Percentiles rank a stretch among this genome's conserved stretches.
phyloP scores from a whole-genome alignment of 2,329 filamentous ascomycete genomes.

The Fusarium nanum region DNA sequence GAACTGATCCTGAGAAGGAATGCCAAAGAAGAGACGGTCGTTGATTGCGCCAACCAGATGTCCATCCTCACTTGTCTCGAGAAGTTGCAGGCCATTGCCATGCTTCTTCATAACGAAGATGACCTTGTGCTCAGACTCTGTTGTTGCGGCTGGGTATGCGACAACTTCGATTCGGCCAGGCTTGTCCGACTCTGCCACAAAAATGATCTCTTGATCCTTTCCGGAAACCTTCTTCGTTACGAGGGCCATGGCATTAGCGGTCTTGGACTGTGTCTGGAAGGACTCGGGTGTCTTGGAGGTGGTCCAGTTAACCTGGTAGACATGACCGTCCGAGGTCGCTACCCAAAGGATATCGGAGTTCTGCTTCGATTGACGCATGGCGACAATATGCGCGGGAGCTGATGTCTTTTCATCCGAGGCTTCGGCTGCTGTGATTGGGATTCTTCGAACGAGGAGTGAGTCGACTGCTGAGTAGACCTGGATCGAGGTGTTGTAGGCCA shows the following conservation, averaged over 20 bases:
- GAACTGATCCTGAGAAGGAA: conserved; percentile 39
- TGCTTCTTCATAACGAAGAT: conserved; percentile 54
- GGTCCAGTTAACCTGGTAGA: conserved; percentile 71
- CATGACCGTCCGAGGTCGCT: conserved; percentile 66
- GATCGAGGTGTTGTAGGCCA: conserved; percentile 79
- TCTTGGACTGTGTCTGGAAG: conserved; percentile 57
- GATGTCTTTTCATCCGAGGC: conserved; percentile 42
- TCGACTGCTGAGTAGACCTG: conserved; percentile 85
- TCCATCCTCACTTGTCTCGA: conserved; percentile 65
- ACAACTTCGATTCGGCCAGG: conserved; percentile 53
- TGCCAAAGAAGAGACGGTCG: conserved; percentile 53
- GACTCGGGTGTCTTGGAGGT: conserved; percentile 55
- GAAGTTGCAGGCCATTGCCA: conserved; percentile 54
- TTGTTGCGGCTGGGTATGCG: conserved; percentile 57
- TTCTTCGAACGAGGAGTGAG: conserved; percentile 81
- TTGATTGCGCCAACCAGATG: conserved; percentile 61
- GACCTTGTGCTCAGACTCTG: conserved; percentile 48
- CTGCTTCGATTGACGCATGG: conserved; percentile 54
- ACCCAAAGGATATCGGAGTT: conserved; percentile 67
- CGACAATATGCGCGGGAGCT: conserved; percentile 53
- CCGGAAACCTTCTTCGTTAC: conserved; percentile 53
- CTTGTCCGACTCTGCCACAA: conserved; percentile 59
- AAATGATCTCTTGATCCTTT: conserved; percentile 57
- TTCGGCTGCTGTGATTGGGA: conserved; percentile 62
- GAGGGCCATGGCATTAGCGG: conserved; percentile 60